A percentile compares a stretch with the other conserved stretches of the same genome.
Evolutionary conservation across 805 yeast genomes (phyloP).

Genomic region (Monosporozyma aquatica): DNA sequence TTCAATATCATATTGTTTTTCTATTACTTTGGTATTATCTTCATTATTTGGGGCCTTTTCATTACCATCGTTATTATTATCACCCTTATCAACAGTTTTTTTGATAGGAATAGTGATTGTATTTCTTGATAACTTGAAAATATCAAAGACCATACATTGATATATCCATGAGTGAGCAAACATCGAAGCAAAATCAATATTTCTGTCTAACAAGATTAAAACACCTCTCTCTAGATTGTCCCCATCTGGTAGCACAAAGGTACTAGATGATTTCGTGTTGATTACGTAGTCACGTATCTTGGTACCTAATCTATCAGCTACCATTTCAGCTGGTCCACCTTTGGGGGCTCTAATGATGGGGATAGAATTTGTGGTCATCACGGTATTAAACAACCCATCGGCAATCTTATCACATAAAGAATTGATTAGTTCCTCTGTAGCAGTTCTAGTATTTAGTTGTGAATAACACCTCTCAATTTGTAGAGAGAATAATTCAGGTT

Average conservation of each 20-base stretch:
- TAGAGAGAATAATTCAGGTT: conserved; percentile 79
- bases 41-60: too few species aligned
- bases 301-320: conserved; percentile 78
- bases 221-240: conserved; percentile 55
- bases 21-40: conserved; percentile 42
- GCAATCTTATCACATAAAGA: conserved; percentile 60
- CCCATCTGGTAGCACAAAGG: conserved; percentile 15
- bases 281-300: conserved; percentile 78
- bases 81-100: conserved; percentile 16
- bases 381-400: conserved; percentile 67
- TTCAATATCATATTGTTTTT: conserved; percentile 73
- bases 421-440: conserved; percentile 70
- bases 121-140: conserved; percentile 71
- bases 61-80: conserved; percentile 43
- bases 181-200: conserved; percentile 86
- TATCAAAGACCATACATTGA: conserved; percentile 92
- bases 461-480: conserved; percentile 61
- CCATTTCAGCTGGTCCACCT: conserved; percentile 92
- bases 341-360: conserved; percentile 88
- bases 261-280: conserved; percentile 38
- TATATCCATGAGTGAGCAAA: conserved; percentile 96
- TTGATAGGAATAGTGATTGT: conserved; percentile 55
- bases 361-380: conserved; percentile 67
- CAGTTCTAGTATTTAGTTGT: conserved; percentile 56
- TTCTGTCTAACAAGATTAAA: conserved; percentile 75